Base-by-base conservation (phyloP, 306 rosid species). In the Trichosanthes cucumerina region DNA sequence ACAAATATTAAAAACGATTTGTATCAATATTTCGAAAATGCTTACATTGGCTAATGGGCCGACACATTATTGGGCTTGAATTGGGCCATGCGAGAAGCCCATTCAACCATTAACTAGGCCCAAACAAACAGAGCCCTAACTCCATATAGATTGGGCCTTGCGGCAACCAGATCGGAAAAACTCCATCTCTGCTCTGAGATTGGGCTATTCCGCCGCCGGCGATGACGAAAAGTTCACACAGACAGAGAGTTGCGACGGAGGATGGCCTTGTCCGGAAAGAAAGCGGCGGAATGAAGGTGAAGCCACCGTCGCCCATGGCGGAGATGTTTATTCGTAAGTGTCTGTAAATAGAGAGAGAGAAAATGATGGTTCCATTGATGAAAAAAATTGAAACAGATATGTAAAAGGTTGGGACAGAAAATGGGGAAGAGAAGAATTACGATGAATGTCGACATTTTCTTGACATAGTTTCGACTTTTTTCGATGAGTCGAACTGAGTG, bases 371-470 rank as follows among this genome's bases (percentile, higher is more conserved):
- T 71, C 58, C 12, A 44, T 13, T 13, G 13, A 70, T 43, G 13
- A 0, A 26, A 2, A 41, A 59, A 23, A 28, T 53, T 15, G 53
- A 57, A 77, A 3, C 23, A 5, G 0, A 59, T 19, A 43, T 12
- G 39, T 11, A 56, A 23, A 52, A 28, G 34, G 2, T 49, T 54
- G 34, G 28, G 23, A 85, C 81, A 47, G 77, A 72, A 72, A 26
- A 26, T 72, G 77, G 59, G 9, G 21, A 72, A 72, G 43, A 47
- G 4, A 46, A 15, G 15, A 31, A 47, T 26, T 26, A 72, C 9
- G 14, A 2, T 50, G 53, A 82, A 89, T 91, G 97, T 84, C 93
- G 81, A 89, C 97, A 91, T 87, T 66, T 63, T 79, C 78, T 71
- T 78, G 76, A 60, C 88, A 80, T 83, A 79, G 41, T 76, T 57